Percentiles rank a stretch among this genome's conserved stretches.
phyloP scores from a whole-genome alignment of 495 filamentous ascomycete genomes.

The Podospora didyma region DNA sequence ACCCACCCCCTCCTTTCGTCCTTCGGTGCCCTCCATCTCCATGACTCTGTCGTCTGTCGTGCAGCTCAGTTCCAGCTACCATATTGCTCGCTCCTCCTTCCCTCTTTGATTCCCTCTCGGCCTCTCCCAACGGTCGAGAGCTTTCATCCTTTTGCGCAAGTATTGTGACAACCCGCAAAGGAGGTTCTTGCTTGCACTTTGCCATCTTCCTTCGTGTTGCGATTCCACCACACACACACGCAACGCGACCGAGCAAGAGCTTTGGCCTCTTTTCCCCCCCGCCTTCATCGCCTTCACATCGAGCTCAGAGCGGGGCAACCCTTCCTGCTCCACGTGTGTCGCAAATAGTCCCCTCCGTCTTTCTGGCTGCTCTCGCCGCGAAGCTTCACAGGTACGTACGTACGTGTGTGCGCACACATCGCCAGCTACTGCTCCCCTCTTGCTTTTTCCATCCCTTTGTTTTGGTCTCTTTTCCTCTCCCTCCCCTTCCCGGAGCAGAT shows the following conservation, averaged over 20 bases:
- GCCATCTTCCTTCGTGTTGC: neutral
- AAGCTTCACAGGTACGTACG: neutral
- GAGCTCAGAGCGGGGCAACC: slow-evolving; percentile 13
- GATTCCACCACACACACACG: neutral
- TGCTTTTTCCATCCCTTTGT: neutral
- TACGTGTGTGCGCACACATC: neutral
- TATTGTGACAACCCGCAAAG: neutral
- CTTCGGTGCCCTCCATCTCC: neutral
- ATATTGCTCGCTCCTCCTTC: neutral
- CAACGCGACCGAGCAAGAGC: neutral
- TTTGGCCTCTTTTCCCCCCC: slow-evolving; percentile 3
- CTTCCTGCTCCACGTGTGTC: slow-evolving; percentile 11
- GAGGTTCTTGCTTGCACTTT: neutral
- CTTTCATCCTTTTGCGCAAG: neutral
- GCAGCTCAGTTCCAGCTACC: neutral
- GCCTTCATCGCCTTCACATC: neutral
- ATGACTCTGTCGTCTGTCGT: neutral
- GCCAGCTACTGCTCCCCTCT: neutral
- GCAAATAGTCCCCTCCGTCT: slow-evolving; percentile 3
- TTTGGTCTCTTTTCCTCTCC: neutral
- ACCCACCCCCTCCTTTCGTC: neutral
- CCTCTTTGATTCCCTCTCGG: neutral
- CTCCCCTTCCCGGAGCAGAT: slow-evolving; percentile 15
- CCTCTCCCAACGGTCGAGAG: neutral
- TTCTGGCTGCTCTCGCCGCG: neutral